phyloP scores from a whole-genome alignment of 257 asterid species.

The Solanum peruvianum region DNA sequence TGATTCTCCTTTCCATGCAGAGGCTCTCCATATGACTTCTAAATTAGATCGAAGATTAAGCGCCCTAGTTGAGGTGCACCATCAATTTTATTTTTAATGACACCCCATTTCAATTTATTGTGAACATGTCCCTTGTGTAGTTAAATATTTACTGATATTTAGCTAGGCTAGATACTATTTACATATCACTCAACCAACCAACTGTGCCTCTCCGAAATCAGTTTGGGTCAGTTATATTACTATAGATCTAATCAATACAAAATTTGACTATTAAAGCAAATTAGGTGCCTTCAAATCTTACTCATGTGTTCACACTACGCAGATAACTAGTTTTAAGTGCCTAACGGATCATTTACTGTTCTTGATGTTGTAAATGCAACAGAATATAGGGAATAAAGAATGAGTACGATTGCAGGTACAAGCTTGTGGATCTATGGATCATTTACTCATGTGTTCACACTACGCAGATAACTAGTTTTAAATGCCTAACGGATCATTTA shows the following conservation, averaged over 20 bases:
- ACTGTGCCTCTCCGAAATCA: background rate
- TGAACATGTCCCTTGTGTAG: background rate
- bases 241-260: background rate
- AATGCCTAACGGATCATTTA: background rate
- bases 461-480: background rate
- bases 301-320: background rate
- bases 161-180: background rate
- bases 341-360: background rate
- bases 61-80: conserved; percentile 85
- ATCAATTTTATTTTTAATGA: background rate
- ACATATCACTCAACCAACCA: background rate
- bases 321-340: background rate
- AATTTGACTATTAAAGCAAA: background rate
- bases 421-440: conserved; percentile 70
- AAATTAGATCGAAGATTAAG: conserved; percentile 71
- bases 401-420: conserved; percentile 42
- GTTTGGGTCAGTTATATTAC: background rate
- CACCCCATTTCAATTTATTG: background rate
- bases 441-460: background rate
- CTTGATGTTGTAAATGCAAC: background rate
- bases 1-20: conserved; percentile 63
- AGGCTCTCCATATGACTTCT: conserved; percentile 55
- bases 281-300: background rate
- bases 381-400: background rate
- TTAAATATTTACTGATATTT: background rate